Conservation (phyloP, 331 rosid species). For the Rosa hybrid region DNA sequence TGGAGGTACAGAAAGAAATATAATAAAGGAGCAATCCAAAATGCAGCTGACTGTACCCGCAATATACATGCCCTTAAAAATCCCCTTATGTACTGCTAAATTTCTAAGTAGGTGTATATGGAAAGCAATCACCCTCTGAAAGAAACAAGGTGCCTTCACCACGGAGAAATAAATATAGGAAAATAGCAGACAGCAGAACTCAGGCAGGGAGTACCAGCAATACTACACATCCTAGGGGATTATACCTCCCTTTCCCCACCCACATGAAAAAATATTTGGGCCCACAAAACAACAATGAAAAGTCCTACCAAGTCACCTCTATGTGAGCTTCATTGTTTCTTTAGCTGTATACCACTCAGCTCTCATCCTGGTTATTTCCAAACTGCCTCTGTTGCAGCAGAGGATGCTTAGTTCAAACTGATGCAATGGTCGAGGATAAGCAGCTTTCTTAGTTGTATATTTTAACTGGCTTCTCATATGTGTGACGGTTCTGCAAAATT, state of each 20-base stretch:
- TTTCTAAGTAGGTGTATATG: slow-evolving; percentile 38
- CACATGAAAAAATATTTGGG: slow-evolving; percentile 20
- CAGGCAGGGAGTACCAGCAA: slow-evolving; percentile 19
- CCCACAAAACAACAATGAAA: slow-evolving; percentile 21
- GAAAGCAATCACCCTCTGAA: slow-evolving; percentile 30
- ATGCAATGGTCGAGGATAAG: slow-evolving; percentile 23
- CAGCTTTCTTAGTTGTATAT: slow-evolving; percentile 57
- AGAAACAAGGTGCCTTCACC: slow-evolving; percentile 21
- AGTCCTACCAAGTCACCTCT: slow-evolving; percentile 24
- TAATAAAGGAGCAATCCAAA: neutral
- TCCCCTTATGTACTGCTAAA: slow-evolving; percentile 45
- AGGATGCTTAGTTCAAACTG: slow-evolving; percentile 23
- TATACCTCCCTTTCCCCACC: slow-evolving; percentile 23
- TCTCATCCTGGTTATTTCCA: slow-evolving; percentile 26
- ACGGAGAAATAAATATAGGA: neutral
- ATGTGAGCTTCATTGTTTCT: slow-evolving; percentile 30
- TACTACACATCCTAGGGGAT: slow-evolving; percentile 28
- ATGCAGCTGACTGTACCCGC: slow-evolving; percentile 33
- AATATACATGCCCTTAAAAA: slow-evolving; percentile 42
- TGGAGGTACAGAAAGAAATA: neutral
- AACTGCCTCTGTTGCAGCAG: slow-evolving; percentile 9
- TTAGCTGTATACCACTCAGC: slow-evolving; percentile 21
- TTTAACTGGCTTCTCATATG: slow-evolving; percentile 80
- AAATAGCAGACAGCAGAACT: slow-evolving; percentile 12
- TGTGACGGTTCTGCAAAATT: slow-evolving; percentile 75